These are phyloP conservation scores for Galeopsis tetrahit DNA, from an alignment of 257 asterid genomes.

Conservation along the genomic window DNA sequence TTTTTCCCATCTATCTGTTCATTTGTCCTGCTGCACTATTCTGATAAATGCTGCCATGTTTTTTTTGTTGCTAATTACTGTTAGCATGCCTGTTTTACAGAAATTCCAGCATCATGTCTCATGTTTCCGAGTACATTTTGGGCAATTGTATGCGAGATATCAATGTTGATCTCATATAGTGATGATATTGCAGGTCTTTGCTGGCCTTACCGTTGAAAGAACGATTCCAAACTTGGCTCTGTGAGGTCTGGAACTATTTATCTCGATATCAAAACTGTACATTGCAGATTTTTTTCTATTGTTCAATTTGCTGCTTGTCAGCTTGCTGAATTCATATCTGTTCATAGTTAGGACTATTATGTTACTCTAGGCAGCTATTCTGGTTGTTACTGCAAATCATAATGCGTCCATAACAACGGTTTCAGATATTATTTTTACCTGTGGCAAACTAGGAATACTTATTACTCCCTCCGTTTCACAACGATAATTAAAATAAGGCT, in stretches of 20 bases:
- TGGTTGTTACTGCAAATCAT: slow-evolving; percentile 16
- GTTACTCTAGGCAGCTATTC: background rate
- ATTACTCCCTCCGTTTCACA: background rate
- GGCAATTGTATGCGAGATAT: slow-evolving; percentile 2
- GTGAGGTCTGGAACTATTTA: slow-evolving; percentile 54
- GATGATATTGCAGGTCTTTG: slow-evolving; percentile 58
- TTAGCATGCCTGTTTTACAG: slow-evolving; percentile 18
- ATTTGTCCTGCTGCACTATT: slow-evolving; percentile 11
- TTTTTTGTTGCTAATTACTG: slow-evolving; percentile 1
- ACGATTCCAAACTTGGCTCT: slow-evolving; percentile 64
- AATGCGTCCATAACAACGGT: background rate
- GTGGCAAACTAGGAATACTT: background rate
- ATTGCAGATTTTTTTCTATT: background rate
- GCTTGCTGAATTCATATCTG: slow-evolving; percentile 20
- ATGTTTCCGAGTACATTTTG: slow-evolving; percentile 11
- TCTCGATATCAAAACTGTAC: slow-evolving; percentile 12
- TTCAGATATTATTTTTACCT: slow-evolving; percentile 1
- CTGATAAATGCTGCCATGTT: slow-evolving; percentile 7
- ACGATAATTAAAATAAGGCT: background rate
- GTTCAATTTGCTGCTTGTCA: background rate
- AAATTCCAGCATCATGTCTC: slow-evolving; percentile 6
- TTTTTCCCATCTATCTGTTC: slow-evolving; percentile 1
- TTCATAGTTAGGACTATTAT: background rate
- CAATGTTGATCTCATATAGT: slow-evolving; percentile 28
- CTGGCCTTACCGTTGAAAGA: slow-evolving; percentile 71